Conservation (phyloP, 2,329 filamentous ascomycete species). For the Diaporthe citri region DNA sequence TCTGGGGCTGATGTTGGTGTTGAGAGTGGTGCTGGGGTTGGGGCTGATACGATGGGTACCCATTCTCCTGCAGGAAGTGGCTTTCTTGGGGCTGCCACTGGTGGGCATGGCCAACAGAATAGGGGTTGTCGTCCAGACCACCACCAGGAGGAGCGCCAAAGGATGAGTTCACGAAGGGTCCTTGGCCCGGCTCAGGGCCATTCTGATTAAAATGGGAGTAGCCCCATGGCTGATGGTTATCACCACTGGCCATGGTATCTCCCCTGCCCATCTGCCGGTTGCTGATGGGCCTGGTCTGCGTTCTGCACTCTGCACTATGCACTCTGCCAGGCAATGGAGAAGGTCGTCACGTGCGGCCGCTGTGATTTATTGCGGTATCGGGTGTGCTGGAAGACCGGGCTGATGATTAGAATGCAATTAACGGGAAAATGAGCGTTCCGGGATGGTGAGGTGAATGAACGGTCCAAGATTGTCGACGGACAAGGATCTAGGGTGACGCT, state of each 20-base stretch:
- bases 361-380: background rate
- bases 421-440: slow-evolving; percentile 6
- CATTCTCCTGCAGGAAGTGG: slow-evolving; percentile 30
- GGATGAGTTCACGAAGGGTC: slow-evolving; percentile 33
- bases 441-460: background rate
- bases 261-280: background rate
- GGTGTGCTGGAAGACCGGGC: background rate
- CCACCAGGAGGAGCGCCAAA: slow-evolving; percentile 31
- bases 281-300: background rate
- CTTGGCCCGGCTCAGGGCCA: slow-evolving; percentile 36
- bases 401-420: slow-evolving; percentile 8
- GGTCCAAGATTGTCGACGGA: background rate
- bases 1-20: background rate
- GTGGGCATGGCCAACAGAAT: slow-evolving; percentile 34
- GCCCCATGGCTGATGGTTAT: slow-evolving; percentile 39
- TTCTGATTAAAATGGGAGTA: slow-evolving; percentile 36
- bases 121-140: slow-evolving; percentile 32
- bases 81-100: slow-evolving; percentile 38
- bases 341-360: slow-evolving; percentile 29
- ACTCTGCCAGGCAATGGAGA: background rate
- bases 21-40: slow-evolving; percentile 1
- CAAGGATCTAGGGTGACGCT: slow-evolving; percentile 24
- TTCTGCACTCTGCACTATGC: background rate
- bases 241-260: slow-evolving; percentile 36
- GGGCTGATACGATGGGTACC: slow-evolving; percentile 29